These are phyloP conservation scores for Patellifolia procumbens DNA, from an alignment of 179 eudicot species.

Conservation along the genomic window DNA sequence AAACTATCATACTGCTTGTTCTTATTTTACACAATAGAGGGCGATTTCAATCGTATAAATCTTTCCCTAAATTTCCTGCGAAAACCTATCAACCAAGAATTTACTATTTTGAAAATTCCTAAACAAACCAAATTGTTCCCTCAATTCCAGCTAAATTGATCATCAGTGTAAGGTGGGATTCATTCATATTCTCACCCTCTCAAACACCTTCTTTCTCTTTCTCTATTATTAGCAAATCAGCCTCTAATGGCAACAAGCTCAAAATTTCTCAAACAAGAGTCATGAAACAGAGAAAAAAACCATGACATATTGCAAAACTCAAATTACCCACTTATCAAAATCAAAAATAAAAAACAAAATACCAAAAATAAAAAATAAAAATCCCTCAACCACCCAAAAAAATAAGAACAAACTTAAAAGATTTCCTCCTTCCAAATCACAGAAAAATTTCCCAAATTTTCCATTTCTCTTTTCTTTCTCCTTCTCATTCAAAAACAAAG, in stretches of 20 bases:
- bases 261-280: constrained; percentile 19
- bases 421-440: neutral
- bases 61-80: constrained; percentile 26
- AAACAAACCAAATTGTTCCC: constrained; percentile 10
- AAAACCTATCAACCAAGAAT: neutral
- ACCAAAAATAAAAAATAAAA: too few relatives aligned
- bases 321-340: too few relatives aligned
- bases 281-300: constrained; percentile 19
- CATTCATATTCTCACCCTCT: neutral
- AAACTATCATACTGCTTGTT: too few relatives aligned
- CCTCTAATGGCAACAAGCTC: constrained; percentile 28
- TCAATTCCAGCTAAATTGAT: constrained; percentile 12
- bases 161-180: neutral
- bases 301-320: constrained; percentile 30
- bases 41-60: too few relatives aligned
- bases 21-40: too few relatives aligned
- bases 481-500: neutral
- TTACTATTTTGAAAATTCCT: neutral
- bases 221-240: constrained; percentile 33
- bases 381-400: too few relatives aligned
- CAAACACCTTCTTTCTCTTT: neutral
- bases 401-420: neutral
- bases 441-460: too few relatives aligned
- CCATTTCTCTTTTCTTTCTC: too few relatives aligned
- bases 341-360: too few relatives aligned